Evolutionary conservation across 2,329 filamentous ascomycete genomes (phyloP).

Genomic region (Hypoxylon sp.): DNA sequence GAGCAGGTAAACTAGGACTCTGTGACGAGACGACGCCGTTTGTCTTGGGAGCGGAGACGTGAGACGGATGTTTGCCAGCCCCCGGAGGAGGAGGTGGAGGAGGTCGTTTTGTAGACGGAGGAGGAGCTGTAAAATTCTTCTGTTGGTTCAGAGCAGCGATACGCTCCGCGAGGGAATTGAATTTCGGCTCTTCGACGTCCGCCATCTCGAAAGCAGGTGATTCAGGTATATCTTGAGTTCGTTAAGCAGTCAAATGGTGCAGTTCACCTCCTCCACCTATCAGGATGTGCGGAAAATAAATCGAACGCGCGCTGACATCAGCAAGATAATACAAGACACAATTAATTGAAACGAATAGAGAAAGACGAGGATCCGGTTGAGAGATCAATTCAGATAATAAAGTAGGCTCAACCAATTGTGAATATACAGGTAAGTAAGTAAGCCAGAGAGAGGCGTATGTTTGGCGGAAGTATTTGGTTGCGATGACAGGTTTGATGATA

Average conservation of each 20-base stretch:
- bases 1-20: constrained; percentile 57
- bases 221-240: neutral
- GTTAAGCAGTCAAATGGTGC: neutral
- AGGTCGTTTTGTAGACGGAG: constrained; percentile 53
- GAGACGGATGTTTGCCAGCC: constrained; percentile 54
- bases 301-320: constrained; percentile 9
- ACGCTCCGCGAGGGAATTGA: constrained; percentile 70
- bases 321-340: neutral
- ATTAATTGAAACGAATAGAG: neutral
- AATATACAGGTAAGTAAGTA: neutral
- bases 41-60: constrained; percentile 53
- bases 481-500: constrained; percentile 21
- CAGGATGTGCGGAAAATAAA: constrained; percentile 2
- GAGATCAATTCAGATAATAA: neutral
- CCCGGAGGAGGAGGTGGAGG: constrained; percentile 61
- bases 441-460: constrained; percentile 7
- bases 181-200: constrained; percentile 71
- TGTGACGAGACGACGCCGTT: constrained; percentile 40
- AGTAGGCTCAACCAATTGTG: neutral
- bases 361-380: constrained; percentile 12
- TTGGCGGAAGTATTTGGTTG: too few relatives aligned
- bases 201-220: constrained; percentile 60
- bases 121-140: constrained; percentile 65
- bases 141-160: constrained; percentile 74
- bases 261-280: neutral